Conservation (phyloP, 805 yeast genomes). For the Wickerhamomyces chambardii region DNA sequence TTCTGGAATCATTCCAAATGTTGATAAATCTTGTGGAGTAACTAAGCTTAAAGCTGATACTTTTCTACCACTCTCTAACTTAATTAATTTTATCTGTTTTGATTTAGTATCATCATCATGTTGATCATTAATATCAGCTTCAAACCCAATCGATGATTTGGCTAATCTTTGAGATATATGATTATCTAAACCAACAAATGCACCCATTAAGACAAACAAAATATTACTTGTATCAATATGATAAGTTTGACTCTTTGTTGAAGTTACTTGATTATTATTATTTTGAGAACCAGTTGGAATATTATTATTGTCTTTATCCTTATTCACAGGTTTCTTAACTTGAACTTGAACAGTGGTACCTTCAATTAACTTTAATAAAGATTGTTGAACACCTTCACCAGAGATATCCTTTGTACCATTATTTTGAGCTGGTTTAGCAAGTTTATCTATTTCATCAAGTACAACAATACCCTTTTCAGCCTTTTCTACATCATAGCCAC, state of each 20-base stretch:
- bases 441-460: constrained; percentile 49
- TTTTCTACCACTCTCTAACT: constrained; percentile 25
- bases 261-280: constrained; percentile 20
- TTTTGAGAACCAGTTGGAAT: constrained; percentile 8
- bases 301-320: constrained; percentile 10
- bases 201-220: constrained; percentile 50
- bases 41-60: constrained; percentile 35
- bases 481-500: constrained; percentile 40
- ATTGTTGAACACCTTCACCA: constrained; percentile 62
- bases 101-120: constrained; percentile 4
- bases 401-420: constrained; percentile 48
- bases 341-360: constrained; percentile 43
- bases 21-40: constrained; percentile 39
- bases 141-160: constrained; percentile 16
- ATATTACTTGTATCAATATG: constrained; percentile 48
- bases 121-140: constrained; percentile 7
- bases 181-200: constrained; percentile 49
- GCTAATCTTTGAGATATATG: constrained; percentile 32
- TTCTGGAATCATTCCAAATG: constrained; percentile 52
- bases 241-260: constrained; percentile 32
- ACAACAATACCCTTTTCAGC: constrained; percentile 53
- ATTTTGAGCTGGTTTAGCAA: constrained; percentile 37
- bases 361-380: constrained; percentile 45
- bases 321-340: constrained; percentile 32
- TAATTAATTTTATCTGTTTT: constrained; percentile 24